Percentiles rank a stretch among this genome's conserved stretches.
Conservation (phyloP, 2,329 filamentous ascomycete genomes). For the Dothideomycetidae sp. region DNA sequence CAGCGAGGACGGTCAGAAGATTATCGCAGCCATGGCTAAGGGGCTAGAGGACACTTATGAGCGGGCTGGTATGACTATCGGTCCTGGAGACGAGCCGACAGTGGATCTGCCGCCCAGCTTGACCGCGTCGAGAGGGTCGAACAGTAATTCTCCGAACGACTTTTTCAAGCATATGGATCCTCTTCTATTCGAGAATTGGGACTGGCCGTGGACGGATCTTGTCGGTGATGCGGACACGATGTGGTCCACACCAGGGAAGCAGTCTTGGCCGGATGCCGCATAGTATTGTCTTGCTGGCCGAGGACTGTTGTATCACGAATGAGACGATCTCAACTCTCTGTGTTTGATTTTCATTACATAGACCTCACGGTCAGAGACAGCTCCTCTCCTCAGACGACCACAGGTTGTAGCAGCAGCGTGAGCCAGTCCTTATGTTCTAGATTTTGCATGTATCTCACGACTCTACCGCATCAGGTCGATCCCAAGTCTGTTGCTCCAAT, state of each 20-base stretch:
- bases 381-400: too few relatives aligned
- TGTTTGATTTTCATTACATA: too few relatives aligned
- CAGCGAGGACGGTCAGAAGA: not conserved
- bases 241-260: not conserved
- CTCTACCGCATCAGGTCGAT: constrained; percentile 55
- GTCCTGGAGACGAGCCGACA: not conserved
- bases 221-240: not conserved
- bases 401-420: too few relatives aligned
- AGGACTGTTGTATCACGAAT: too few relatives aligned
- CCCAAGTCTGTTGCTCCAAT: constrained; percentile 63
- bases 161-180: not conserved
- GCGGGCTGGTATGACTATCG: not conserved
- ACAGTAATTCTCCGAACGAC: not conserved
- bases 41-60: constrained; percentile 3
- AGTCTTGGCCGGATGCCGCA: too few relatives aligned
- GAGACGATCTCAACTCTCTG: too few relatives aligned
- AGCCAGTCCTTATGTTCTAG: not conserved
- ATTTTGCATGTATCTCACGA: constrained; percentile 39
- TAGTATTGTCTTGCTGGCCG: too few relatives aligned
- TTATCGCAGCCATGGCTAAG: not conserved
- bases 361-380: too few relatives aligned
- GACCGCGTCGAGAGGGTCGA: not conserved
- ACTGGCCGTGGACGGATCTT: constrained; percentile 5
- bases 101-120: not conserved
- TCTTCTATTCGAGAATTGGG: constrained; percentile 3